phyloP scores from a whole-genome alignment of 139 green algal genomes.

The Cymbomonas tetramitiformis region DNA sequence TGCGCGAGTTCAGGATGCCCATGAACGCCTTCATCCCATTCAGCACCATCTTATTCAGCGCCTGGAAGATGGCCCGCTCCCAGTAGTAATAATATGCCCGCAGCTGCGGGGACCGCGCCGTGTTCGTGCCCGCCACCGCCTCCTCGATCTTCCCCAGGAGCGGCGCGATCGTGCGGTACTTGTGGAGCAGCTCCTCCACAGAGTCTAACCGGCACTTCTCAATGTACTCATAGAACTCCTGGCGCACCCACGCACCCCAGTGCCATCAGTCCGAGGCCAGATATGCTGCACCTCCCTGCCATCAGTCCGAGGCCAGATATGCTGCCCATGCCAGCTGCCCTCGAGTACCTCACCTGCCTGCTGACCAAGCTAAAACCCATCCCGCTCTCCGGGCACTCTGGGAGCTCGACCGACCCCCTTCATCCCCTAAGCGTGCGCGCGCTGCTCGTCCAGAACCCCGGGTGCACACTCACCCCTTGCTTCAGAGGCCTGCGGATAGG shows the following conservation, averaged over 20 bases:
- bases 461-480: too few relatives aligned
- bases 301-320: too few relatives aligned
- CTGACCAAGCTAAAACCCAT: too few relatives aligned
- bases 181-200: conserved; percentile 56
- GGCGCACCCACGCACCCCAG: conserved; percentile 43
- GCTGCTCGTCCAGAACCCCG: too few relatives aligned
- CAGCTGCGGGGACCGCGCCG: conserved; percentile 53
- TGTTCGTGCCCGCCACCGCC: conserved; percentile 65
- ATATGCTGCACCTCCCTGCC: too few relatives aligned
- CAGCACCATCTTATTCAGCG: conserved; percentile 59
- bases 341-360: too few relatives aligned
- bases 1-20: conserved; percentile 2
- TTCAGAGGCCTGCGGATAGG: too few relatives aligned
- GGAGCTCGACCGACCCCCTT: too few relatives aligned
- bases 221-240: conserved; percentile 59
- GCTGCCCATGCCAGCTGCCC: background rate
- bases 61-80: conserved; percentile 68
- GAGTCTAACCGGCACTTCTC: conserved; percentile 46
- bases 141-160: conserved; percentile 74
- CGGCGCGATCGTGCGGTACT: conserved; percentile 58
- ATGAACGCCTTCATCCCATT: conserved; percentile 45
- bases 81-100: conserved; percentile 66
- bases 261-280: too few relatives aligned
- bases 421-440: too few relatives aligned
- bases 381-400: too few relatives aligned